A percentile compares a stretch with the other conserved stretches of the same genome.
Evolutionary conservation across 2,329 filamentous ascomycete species (phyloP).

Genomic region (Zymoseptoria tritici): DNA sequence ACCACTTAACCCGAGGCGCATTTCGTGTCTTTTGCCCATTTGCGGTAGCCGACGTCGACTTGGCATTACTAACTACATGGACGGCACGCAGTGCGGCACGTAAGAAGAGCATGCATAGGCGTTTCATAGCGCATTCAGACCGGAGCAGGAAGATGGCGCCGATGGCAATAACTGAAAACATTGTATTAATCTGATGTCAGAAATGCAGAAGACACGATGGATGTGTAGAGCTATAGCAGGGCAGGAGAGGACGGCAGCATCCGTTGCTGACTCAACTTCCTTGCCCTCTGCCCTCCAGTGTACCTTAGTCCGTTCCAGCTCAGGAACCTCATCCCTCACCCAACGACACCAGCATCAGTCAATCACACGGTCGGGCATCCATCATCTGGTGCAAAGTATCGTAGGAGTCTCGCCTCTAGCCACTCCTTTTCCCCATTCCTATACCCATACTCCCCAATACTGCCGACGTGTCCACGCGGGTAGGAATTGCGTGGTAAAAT

Average conservation of each 20-base stretch:
- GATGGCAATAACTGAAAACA: not conserved
- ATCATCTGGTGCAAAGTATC: conserved; percentile 8
- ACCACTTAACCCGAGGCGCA: not conserved
- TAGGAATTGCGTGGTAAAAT: conserved; percentile 7
- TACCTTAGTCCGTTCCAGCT: too few species aligned
- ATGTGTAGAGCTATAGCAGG: too few species aligned
- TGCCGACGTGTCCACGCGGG: conserved; percentile 3
- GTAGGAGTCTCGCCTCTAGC: conserved; percentile 7
- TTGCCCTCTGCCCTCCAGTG: too few species aligned
- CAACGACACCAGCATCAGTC: too few species aligned
- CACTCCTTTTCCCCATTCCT: conserved; percentile 8
- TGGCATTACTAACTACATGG: not conserved
- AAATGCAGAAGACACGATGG: not conserved
- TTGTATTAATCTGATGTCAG: not conserved
- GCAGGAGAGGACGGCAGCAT: not conserved
- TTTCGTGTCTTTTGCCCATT: not conserved
- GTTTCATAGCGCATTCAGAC: not conserved
- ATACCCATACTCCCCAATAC: conserved; percentile 9
- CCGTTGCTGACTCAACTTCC: not conserved
- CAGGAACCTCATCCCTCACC: not conserved
- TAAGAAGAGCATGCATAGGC: not conserved
- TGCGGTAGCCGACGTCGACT: not conserved
- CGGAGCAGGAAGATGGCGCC: not conserved
- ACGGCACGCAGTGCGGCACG: not conserved
- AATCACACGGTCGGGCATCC: too few species aligned